phyloP scores from a whole-genome alignment of 2,329 filamentous ascomycete species.

The Coniochaeta prunicola region DNA sequence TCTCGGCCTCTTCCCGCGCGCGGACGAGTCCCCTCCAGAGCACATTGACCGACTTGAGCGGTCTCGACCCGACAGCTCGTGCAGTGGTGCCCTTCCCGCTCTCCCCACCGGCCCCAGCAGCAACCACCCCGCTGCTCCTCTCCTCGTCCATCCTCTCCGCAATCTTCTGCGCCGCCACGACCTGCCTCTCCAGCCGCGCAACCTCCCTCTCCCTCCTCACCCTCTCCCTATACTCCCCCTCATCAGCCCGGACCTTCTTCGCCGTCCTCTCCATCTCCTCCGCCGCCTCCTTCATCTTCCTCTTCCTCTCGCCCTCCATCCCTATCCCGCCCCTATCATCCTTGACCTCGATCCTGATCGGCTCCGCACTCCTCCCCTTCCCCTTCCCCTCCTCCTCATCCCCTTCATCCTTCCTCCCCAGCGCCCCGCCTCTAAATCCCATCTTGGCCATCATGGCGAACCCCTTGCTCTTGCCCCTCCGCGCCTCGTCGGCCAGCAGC shows the following conservation, averaged over 20 bases:
- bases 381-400: slow-evolving; percentile 8
- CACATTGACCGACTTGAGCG: slow-evolving; percentile 63
- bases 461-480: slow-evolving; percentile 62
- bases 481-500: slow-evolving; percentile 49
- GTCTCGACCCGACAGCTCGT: slow-evolving; percentile 29
- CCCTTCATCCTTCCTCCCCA: slow-evolving; percentile 51
- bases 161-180: slow-evolving; percentile 74
- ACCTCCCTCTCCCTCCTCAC: slow-evolving; percentile 64
- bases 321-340: slow-evolving; percentile 79
- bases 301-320: slow-evolving; percentile 74
- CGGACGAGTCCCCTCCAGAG: slow-evolving; percentile 73
- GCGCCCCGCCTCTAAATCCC: slow-evolving; percentile 71
- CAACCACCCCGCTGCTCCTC: neutral
- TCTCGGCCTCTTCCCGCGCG: slow-evolving; percentile 61
- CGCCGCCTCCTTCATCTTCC: slow-evolving; percentile 60
- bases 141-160: slow-evolving; percentile 60
- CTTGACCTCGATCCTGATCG: slow-evolving; percentile 69
- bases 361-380: slow-evolving; percentile 39
- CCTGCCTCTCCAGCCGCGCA: slow-evolving; percentile 58
- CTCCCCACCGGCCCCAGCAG: slow-evolving; percentile 6
- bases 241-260: slow-evolving; percentile 38
- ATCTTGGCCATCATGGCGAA: slow-evolving; percentile 96
- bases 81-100: neutral
- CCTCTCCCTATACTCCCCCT: slow-evolving; percentile 66
- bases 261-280: slow-evolving; percentile 27